Conservation (phyloP, 78 protist species). For the Planoprotostelium fungivorum region DNA sequence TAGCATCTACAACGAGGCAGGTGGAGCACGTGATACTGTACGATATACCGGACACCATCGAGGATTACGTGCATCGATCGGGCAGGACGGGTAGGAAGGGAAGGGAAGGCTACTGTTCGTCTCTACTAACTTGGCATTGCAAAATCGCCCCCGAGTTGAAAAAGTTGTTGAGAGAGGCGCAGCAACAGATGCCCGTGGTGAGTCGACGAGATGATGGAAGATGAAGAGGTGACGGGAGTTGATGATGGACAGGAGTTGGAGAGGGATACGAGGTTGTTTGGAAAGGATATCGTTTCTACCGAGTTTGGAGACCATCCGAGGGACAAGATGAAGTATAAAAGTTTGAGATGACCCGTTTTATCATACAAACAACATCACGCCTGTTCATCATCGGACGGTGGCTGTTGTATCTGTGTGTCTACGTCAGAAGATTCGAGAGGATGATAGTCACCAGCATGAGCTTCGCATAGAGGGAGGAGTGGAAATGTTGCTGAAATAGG, state of each 20-base stretch:
- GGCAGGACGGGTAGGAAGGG: constrained; percentile 98
- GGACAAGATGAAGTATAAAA: not conserved
- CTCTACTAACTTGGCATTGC: not conserved
- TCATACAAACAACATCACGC: no score
- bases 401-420: no score
- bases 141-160: not conserved
- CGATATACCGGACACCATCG: constrained; percentile 87
- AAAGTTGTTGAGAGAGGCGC: not conserved
- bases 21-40: constrained; percentile 94
- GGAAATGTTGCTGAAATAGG: no score
- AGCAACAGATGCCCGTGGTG: not conserved
- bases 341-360: not conserved
- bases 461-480: no score
- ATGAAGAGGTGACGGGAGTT: no score
- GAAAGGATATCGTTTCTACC: not conserved
- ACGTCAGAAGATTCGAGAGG: no score
- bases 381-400: no score
- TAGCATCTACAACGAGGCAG: not conserved
- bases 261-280: not conserved
- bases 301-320: not conserved
- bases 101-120: constrained; percentile 45
- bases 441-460: no score
- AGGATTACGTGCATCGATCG: constrained; percentile 94
- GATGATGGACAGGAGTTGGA: not conserved
- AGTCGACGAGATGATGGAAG: no score